Evolutionary conservation across 1,284 basidiomycete genomes (phyloP).

Genomic region (Sparassis latifolia): DNA sequence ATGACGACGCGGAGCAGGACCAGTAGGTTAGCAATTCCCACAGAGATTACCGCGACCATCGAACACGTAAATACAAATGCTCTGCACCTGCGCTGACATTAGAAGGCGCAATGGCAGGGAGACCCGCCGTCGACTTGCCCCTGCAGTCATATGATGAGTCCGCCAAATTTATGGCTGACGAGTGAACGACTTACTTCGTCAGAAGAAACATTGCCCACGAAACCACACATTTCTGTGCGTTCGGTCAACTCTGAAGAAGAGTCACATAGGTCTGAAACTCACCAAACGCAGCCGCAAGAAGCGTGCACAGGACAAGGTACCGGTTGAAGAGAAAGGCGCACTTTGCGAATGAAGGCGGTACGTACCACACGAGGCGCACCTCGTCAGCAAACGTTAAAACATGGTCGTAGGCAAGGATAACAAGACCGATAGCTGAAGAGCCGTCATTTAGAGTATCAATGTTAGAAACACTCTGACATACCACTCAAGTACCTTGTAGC

Average conservation of each 20-base stretch:
- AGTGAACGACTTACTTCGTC: slow-evolving; percentile 13
- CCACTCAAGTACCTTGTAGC: slow-evolving; percentile 4
- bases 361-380: slow-evolving; percentile 39
- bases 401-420: slow-evolving; percentile 42
- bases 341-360: slow-evolving; percentile 34
- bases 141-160: background rate
- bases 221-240: slow-evolving; percentile 21
- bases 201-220: slow-evolving; percentile 14
- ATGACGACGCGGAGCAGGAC: slow-evolving; percentile 24
- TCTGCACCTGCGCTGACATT: slow-evolving; percentile 16
- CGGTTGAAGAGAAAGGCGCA: slow-evolving; percentile 39
- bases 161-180: too few species aligned
- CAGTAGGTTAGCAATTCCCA: slow-evolving; percentile 24
- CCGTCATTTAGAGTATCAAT: background rate
- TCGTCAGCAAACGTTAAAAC: slow-evolving; percentile 40
- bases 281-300: slow-evolving; percentile 35
- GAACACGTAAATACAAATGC: slow-evolving; percentile 19
- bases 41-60: slow-evolving; percentile 20
- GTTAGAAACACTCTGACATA: background rate
- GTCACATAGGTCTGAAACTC: slow-evolving; percentile 8
- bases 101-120: background rate
- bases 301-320: slow-evolving; percentile 35
- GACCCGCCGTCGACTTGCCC: background rate
- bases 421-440: slow-evolving; percentile 20
- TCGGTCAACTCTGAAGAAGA: background rate